phyloP scores from a whole-genome alignment of 345 rosid species.

The Rhodomyrtus tomentosa region DNA sequence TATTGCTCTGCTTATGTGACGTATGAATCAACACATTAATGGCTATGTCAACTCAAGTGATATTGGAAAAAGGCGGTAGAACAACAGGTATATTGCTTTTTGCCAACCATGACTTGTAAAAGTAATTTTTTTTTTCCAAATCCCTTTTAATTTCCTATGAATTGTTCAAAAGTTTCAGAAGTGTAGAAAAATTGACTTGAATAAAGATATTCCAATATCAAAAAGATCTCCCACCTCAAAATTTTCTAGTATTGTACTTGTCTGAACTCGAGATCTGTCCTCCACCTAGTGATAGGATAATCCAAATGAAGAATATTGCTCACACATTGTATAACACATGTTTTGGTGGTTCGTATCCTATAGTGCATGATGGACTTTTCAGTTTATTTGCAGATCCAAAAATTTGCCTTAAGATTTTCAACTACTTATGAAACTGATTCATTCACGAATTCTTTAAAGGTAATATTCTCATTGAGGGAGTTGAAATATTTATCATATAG shows the following conservation, averaged over 20 bases:
- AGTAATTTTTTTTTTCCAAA: too few species aligned
- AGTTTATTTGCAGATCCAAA: slow-evolving; percentile 55
- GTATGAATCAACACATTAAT: background rate
- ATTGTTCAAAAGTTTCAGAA: background rate
- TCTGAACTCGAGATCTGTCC: background rate
- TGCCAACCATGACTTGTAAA: background rate
- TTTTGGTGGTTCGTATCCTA: background rate
- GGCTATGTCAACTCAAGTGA: background rate
- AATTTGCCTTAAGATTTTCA: slow-evolving; percentile 63
- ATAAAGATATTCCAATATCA: background rate
- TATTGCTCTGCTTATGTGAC: background rate
- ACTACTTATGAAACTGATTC: slow-evolving; percentile 37
- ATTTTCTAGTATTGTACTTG: background rate
- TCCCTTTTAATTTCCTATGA: background rate
- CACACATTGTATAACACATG: background rate
- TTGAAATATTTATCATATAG: background rate
- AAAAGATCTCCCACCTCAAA: background rate
- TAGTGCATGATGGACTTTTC: background rate
- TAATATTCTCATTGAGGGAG: slow-evolving; percentile 5
- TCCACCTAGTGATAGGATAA: background rate
- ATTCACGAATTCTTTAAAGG: slow-evolving; percentile 52
- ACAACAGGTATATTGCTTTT: background rate
- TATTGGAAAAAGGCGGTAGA: background rate
- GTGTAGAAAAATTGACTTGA: background rate
- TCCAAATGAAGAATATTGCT: background rate